These are phyloP conservation scores for Penicillium concentricum DNA, from an alignment of 2,329 filamentous ascomycete genomes.

Conservation along the genomic window DNA sequence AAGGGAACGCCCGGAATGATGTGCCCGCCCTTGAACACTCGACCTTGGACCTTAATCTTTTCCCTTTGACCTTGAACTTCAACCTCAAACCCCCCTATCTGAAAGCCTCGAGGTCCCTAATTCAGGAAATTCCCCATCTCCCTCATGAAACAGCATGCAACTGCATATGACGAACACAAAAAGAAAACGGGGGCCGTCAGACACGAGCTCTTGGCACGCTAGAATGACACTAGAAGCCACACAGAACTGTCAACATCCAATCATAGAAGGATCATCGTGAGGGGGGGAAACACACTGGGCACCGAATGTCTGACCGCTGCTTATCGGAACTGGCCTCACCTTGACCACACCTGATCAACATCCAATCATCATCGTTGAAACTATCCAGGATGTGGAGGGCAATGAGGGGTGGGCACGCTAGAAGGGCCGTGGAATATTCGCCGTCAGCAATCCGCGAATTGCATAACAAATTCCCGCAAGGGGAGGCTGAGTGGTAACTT, in stretches of 20 bases:
- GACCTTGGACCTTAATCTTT: not conserved
- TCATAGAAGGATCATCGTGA: not conserved
- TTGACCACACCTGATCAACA: not conserved
- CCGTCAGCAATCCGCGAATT: constrained; percentile 11
- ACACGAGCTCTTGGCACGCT: constrained; percentile 5
- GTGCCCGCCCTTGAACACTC: not conserved
- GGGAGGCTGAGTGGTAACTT: constrained; percentile 18
- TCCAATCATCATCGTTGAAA: constrained; percentile 1
- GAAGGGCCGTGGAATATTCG: constrained; percentile 24
- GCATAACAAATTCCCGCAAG: constrained; percentile 24
- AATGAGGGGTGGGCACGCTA: constrained; percentile 13
- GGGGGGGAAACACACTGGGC: constrained; percentile 11
- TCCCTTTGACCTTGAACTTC: not conserved
- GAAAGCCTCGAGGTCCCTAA: not conserved
- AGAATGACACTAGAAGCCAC: constrained; percentile 18
- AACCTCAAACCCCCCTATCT: not conserved
- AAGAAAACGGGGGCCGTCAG: not conserved
- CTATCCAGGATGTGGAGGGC: not conserved
- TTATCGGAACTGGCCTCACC: constrained; percentile 3
- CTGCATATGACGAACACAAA: not conserved
- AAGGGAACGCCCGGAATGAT: not conserved
- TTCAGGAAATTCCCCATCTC: not conserved
- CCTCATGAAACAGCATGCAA: not conserved
- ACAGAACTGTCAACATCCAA: constrained; percentile 10
- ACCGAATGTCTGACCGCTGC: constrained; percentile 17